Percentiles rank a stretch among this genome's conserved stretches.
phyloP scores from a whole-genome alignment of 2,329 filamentous ascomycete species.

The Emmonsiellopsis sp. region DNA sequence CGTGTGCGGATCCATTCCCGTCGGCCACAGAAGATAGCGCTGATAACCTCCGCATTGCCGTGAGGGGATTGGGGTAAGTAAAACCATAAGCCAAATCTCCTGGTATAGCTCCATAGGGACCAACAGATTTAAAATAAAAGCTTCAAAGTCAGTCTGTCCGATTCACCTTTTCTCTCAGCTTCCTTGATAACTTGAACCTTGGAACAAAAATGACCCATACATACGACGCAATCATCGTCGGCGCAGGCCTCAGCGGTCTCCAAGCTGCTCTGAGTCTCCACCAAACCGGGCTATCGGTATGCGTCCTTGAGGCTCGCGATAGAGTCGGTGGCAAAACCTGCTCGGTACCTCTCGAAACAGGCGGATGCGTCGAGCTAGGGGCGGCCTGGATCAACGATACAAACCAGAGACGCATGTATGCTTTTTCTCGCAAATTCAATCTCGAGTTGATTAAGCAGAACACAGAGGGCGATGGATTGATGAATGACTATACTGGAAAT shows the following conservation, averaged over 20 bases:
- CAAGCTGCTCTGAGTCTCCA: conserved; percentile 24
- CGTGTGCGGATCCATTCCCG: too few species aligned
- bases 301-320: conserved; percentile 35
- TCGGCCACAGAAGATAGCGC: too few species aligned
- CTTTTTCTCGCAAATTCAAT: conserved; percentile 19
- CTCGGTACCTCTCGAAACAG: conserved; percentile 16
- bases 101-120: too few species aligned
- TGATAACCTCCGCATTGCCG: too few species aligned
- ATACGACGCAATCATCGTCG: conserved; percentile 29
- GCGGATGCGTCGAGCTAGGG: conserved; percentile 24
- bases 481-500: conserved; percentile 5
- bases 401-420: conserved; percentile 22
- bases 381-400: conserved; percentile 31
- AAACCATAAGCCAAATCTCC: too few species aligned
- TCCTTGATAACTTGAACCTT: conserved; percentile 1
- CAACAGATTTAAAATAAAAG: too few species aligned
- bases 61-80: too few species aligned
- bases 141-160: too few species aligned
- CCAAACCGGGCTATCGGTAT: conserved; percentile 23
- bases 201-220: background rate
- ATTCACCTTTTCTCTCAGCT: too few species aligned
- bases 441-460: conserved; percentile 24
- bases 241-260: conserved; percentile 32
- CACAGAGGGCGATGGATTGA: conserved; percentile 19
- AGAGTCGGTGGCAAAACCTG: conserved; percentile 37